Evolutionary conservation across 2,329 filamentous ascomycete genomes (phyloP), one percentile per base, ranked within the genome.

Genomic region (Fusarium caatingaense): DNA sequence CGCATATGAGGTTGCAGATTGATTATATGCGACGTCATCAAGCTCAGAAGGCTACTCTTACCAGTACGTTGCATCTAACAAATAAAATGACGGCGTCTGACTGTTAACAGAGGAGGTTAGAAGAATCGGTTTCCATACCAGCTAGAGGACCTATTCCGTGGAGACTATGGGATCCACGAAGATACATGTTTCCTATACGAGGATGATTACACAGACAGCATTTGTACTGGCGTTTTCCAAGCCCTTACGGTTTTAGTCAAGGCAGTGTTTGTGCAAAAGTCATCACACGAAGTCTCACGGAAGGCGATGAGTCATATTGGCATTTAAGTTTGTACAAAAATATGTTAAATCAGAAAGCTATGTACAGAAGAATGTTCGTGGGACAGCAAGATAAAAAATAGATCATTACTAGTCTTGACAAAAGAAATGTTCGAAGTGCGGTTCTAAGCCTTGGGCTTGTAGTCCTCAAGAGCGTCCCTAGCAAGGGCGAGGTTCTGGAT

Each of bases 401-500:
- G 18, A n/a, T 7, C 34, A 8, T 23, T 16, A 18, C 8, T 9
- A 6, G 25, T 28, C 7, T 20, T 28, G 3, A 42, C 18, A 42
- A 40, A 27, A 12, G 32, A 13, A 28, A 20, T 2, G 12, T 13
- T 18, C 5, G 3, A 12, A 5, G 3, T n/a, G 13, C 21, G 8
- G 10, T 5, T 10, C 27, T 50, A 69, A 10, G 27, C 45, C 23
- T 32, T 47, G 15, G 67, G 34, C 6, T 55, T 53, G 3, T 68
- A 71, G 0, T 47, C 23, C 16, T 71, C 68, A 1, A 74, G 60
- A 4, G 68, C 50, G 11, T 76, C 64, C 37, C 68, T 71, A 1
- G 57, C 76, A 34, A 81, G 72, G 5, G 85, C 85, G 69, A 90
- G 67, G 56, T 87, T 84, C 71, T 87, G 84, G 60, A 90, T 88